Base-by-base conservation (phyloP, 2,329 filamentous ascomycete species). In the Metarhizium anisopliae region DNA sequence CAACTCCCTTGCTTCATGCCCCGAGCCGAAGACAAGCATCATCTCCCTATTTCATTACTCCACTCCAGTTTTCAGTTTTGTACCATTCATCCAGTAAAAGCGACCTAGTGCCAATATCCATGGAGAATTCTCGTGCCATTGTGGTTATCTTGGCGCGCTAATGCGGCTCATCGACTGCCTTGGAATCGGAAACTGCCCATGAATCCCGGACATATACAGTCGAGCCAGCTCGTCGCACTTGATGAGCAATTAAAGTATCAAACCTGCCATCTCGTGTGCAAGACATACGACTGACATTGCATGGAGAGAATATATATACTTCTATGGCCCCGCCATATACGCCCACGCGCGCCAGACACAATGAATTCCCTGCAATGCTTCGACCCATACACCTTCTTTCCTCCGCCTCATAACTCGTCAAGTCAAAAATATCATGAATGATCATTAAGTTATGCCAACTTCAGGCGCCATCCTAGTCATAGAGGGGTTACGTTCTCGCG, bases 401-500 rank as follows among this genome's bases (percentile, higher is more conserved):
- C 25, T 25, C 25, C 25, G 25, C 25, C 25, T 25, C 25, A 25
- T 25, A 35, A 35, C 10, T 35, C 32, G 10, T 35, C 32, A 35
- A 35, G 25, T 25, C 25, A 25, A 25, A 25, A 4, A 25, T 25
- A 25, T 42, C 50, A 38, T 16, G 18, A 52, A 43, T 4, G 4
- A 32, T 32, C 3, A 25, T 59, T 50, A 64, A 14, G 55, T 60
- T 54, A 67, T 60, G n/a, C 51, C 60, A 18, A 56, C 54, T 32
- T 66, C 64, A n/a, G 60, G 49, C 3, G 51, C 56, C 35, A 65
- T 55, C 55, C 63, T 59, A 14, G 56, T 59, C 7, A 62, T 60
- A 5, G 63, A 6, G 7, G 51, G 51, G 6, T 29, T 47, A 20
- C 29, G 51, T 29, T 45, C 51, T 25, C 42, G 49, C 5, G 77